Evolutionary conservation across 768 basidiomycete genomes (phyloP).

Genomic region (Amanita jacksonii): DNA sequence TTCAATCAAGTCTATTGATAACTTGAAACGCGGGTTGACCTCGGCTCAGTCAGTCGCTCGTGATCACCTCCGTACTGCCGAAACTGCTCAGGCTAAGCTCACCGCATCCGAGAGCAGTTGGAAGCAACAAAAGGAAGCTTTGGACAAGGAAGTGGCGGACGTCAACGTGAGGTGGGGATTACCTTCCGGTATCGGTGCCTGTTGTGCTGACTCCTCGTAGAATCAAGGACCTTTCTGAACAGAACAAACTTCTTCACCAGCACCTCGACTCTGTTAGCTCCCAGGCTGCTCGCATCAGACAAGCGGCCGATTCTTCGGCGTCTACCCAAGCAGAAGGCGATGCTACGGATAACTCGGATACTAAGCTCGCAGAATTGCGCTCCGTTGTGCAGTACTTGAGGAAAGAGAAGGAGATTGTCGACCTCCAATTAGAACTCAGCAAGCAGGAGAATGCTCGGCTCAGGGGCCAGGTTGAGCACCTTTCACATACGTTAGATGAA

Average conservation of each 20-base stretch:
- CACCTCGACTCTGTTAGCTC: constrained; percentile 79
- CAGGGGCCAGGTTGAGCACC: constrained; percentile 67
- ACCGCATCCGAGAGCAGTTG: constrained; percentile 67
- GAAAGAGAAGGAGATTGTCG: constrained; percentile 88
- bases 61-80: constrained; percentile 50
- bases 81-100: constrained; percentile 71
- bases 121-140: constrained; percentile 64
- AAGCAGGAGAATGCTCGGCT: constrained; percentile 65
- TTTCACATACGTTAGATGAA: constrained; percentile 62
- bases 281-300: constrained; percentile 73
- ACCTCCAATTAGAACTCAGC: constrained; percentile 76
- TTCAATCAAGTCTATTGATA: constrained; percentile 62
- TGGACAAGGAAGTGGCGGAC: constrained; percentile 72
- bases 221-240: constrained; percentile 61
- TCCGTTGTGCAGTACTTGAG: constrained; percentile 75
- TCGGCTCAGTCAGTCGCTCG: constrained; percentile 42
- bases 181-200: not conserved
- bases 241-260: constrained; percentile 70
- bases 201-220: constrained; percentile 25
- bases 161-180: constrained; percentile 53
- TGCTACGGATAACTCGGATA: constrained; percentile 41
- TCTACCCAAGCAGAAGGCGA: constrained; percentile 34
- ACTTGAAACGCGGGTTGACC: constrained; percentile 53
- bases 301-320: constrained; percentile 49
- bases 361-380: constrained; percentile 63